Evolutionary conservation across 2,329 filamentous ascomycete species (phyloP).

Genomic region (Aureobasidium zeae): DNA sequence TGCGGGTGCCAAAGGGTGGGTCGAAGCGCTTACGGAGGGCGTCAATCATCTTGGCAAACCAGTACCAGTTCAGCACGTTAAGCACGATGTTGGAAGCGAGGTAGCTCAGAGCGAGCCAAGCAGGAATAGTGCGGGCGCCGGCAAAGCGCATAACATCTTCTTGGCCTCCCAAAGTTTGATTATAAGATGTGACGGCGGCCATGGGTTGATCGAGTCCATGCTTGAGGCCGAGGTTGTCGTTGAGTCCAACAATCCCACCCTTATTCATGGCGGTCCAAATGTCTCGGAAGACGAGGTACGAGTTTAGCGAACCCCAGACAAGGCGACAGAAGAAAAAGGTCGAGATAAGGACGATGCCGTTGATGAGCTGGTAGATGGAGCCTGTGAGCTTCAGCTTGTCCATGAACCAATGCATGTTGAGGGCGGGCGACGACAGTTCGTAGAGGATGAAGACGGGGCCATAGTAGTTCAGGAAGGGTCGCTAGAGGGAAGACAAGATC

Average conservation of each 20-base stretch:
- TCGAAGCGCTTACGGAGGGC: slow-evolving; percentile 69
- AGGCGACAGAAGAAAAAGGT: slow-evolving; percentile 72
- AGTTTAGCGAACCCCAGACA: slow-evolving; percentile 63
- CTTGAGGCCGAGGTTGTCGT: slow-evolving; percentile 14
- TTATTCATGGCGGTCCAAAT: slow-evolving; percentile 44
- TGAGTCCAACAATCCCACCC: slow-evolving; percentile 18
- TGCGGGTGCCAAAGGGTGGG: slow-evolving; percentile 42
- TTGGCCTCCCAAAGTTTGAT: background rate
- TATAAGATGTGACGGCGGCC: slow-evolving; percentile 3
- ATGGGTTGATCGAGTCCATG: slow-evolving; percentile 9
- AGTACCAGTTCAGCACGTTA: slow-evolving; percentile 71
- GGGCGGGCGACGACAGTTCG: slow-evolving; percentile 75
- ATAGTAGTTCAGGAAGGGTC: slow-evolving; percentile 79
- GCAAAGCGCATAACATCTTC: slow-evolving; percentile 42
- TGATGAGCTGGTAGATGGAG: slow-evolving; percentile 62
- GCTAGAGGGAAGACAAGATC: slow-evolving; percentile 42
- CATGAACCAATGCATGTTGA: slow-evolving; percentile 88
- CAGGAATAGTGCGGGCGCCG: slow-evolving; percentile 43
- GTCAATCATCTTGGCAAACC: slow-evolving; percentile 80
- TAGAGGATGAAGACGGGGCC: slow-evolving; percentile 73
- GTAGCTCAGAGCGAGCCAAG: slow-evolving; percentile 63
- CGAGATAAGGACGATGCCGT: slow-evolving; percentile 61
- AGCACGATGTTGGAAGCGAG: slow-evolving; percentile 61
- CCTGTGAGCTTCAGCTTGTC: slow-evolving; percentile 79
- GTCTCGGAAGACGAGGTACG: slow-evolving; percentile 59